Percentiles rank a stretch among this genome's conserved stretches.
These are phyloP conservation scores for Thuja plicata DNA, from an alignment of 83 land plant genomes.

Conservation along the genomic window DNA sequence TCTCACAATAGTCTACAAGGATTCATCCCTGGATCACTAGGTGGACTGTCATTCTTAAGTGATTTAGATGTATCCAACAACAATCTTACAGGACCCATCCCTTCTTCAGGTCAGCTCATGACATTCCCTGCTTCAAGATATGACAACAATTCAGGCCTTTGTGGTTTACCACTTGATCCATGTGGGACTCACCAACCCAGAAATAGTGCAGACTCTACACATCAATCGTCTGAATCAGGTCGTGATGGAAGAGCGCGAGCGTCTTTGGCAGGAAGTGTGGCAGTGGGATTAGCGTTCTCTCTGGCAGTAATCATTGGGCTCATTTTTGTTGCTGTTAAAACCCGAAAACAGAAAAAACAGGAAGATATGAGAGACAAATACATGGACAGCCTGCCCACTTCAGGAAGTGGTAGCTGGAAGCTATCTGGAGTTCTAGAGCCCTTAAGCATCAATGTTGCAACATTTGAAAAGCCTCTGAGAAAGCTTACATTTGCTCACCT, in stretches of 20 bases:
- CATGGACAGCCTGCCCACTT: slow-evolving; percentile 51
- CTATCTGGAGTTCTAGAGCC: slow-evolving; percentile 62
- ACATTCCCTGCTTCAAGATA: slow-evolving; percentile 68
- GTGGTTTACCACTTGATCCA: slow-evolving; percentile 58
- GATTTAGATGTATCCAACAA: slow-evolving; percentile 78
- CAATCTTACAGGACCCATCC: slow-evolving; percentile 69
- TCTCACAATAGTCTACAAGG: slow-evolving; percentile 65
- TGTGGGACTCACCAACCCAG: slow-evolving; percentile 32
- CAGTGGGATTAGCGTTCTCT: slow-evolving; percentile 33
- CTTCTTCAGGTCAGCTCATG: slow-evolving; percentile 64
- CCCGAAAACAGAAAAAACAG: slow-evolving; percentile 26
- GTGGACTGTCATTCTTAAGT: slow-evolving; percentile 44
- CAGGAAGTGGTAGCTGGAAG: slow-evolving; percentile 63
- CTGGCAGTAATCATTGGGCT: slow-evolving; percentile 32
- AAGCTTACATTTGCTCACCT: slow-evolving; percentile 80
- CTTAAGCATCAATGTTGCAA: slow-evolving; percentile 74
- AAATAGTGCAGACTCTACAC: neutral
- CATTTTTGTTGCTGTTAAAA: slow-evolving; percentile 26
- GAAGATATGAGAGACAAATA: slow-evolving; percentile 31
- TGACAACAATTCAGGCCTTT: slow-evolving; percentile 69
- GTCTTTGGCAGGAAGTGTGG: slow-evolving; percentile 25
- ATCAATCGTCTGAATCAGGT: neutral
- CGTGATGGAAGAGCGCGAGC: neutral
- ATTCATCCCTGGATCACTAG: slow-evolving; percentile 51
- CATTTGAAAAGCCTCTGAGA: slow-evolving; percentile 76